Evolutionary conservation across 2,329 filamentous ascomycete species (phyloP), one percentile per base, ranked within the genome.

Genomic region (Trichoderma sp.): DNA sequence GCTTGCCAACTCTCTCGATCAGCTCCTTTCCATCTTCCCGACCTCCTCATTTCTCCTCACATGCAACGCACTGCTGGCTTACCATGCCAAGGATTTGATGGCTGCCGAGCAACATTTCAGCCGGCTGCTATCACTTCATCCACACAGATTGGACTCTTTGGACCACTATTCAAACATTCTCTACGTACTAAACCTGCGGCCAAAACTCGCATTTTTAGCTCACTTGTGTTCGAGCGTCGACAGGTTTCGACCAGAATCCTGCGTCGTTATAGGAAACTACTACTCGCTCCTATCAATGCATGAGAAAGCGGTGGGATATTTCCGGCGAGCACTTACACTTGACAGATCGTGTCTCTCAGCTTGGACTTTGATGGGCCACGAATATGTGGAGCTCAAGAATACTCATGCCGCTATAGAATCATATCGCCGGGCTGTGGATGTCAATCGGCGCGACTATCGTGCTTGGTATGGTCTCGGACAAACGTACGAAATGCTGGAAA

Each of bases 361-460:
- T 2, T 99, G 97, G 97, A 99, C 97, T 0, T 88, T 99, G 1
- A 98, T 99, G 96, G 97, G 97, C 1, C 97, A 99, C 83, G 97
- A 99, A 83, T 99, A 98, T 80, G 95, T 98, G 72, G 97, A 99
- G 84, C 92, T 99, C 85, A 99, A 98, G 82, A 99, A 99, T 82
- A 98, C 96, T 0, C 97, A 99, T 80, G 96, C 97, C 0, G 97
- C 97, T 9, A 98, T 99, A 77, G 97, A 99, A 83, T 97, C 95
- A 1, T 99, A 99, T 82, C 92, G 97, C 2, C 93, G 97, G 59
- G 97, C 97, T 1, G 96, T 99, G 1, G 97, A 99, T 80, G 94
- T 97, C 79, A 98, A 99, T 81, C 91, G 96, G 41, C 94, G 97
- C 80, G 97, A 99, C 83, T 98, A 98, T 83, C 93, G 97, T 75